Percentiles rank a stretch among this genome's conserved stretches.
Evolutionary conservation across 1,284 basidiomycete genomes (phyloP).

Genomic region (Fomes fomentarius): DNA sequence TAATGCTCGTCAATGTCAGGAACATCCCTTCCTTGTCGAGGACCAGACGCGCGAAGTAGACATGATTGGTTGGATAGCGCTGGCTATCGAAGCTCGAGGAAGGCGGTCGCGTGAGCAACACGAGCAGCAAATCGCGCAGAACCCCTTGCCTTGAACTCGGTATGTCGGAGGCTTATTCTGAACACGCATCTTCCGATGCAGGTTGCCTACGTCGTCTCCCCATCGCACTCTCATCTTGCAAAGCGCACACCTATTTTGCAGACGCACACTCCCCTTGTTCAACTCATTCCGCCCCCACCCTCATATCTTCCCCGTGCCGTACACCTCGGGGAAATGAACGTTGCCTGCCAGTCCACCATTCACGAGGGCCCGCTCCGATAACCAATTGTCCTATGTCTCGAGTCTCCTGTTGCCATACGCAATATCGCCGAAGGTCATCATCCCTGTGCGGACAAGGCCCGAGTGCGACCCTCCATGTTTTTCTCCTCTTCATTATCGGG

Average conservation of each 20-base stretch:
- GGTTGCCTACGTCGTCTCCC: too few species aligned
- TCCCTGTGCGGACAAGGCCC: neutral
- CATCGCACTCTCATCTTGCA: too few species aligned
- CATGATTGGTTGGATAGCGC: constrained; percentile 81
- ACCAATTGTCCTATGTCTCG: neutral
- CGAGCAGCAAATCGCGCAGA: constrained; percentile 18
- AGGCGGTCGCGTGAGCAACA: constrained; percentile 25
- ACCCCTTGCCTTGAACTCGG: constrained; percentile 6
- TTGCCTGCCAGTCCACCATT: neutral
- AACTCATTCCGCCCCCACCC: too few species aligned
- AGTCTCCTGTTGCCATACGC: neutral
- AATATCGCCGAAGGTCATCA: neutral
- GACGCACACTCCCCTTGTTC: too few species aligned
- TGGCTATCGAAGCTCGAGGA: constrained; percentile 52
- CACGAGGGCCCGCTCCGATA: neutral
- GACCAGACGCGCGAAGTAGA: constrained; percentile 68
- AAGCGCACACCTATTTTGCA: too few species aligned
- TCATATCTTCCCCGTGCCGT: neutral
- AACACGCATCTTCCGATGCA: neutral
- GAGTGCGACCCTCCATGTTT: neutral
- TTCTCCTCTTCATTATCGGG: neutral
- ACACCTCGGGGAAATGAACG: neutral
- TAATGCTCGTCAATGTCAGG: constrained; percentile 35
- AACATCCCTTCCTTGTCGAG: constrained; percentile 72
- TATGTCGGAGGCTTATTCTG: neutral